Evolutionary conservation across 2,329 filamentous ascomycete species (phyloP), one percentile per base, ranked within the genome.

Genomic region (Curvularia hawaiiensis): DNA sequence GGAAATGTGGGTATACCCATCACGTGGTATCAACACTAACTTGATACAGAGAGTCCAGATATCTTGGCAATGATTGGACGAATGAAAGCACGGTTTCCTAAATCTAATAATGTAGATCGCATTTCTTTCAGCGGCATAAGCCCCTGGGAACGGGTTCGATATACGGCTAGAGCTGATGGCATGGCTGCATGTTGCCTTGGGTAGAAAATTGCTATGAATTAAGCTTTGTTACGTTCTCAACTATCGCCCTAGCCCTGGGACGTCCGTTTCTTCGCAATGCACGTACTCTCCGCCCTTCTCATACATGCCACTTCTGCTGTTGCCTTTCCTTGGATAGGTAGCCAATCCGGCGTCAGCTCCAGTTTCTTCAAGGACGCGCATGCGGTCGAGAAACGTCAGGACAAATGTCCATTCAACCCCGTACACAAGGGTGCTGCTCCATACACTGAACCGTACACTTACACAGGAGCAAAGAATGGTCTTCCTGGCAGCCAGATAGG

Each of bases 391-490:
- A 64, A 61, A 51, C 60, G 63, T 7, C 65, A 66, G 40, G 50
- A 53, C 10, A 56, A 38, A 26, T 70, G 67, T 39, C 67, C 66
- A 24, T 70, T 66, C 59, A 70, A 70, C 38, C 20, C 63, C 9
- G 54, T 65, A n/a, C 67, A 70, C 51, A 49, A 63, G 43, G 62
- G 62, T 28, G 67, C 65, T 18, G 67, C 66, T 43, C 56, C 64
- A 24, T 66, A 62, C 44, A 56, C 53, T 39, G 35, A 31, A 24
- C 50, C 60, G 12, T 68, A 63, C 18, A 78, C 76, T n/a, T 81
- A 82, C 63, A 78, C 77, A 41, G 72, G 73, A 22, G 79, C 80
- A 3, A 74, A 74, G 56, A 75, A 80, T 51, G 79, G 79, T 44
- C 14, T 65, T 10, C 73, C 70, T n/a, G 79, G 79, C 3, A 78